Conservation (phyloP, 1,139 yeast species). For the Pneumocystis canis region DNA sequence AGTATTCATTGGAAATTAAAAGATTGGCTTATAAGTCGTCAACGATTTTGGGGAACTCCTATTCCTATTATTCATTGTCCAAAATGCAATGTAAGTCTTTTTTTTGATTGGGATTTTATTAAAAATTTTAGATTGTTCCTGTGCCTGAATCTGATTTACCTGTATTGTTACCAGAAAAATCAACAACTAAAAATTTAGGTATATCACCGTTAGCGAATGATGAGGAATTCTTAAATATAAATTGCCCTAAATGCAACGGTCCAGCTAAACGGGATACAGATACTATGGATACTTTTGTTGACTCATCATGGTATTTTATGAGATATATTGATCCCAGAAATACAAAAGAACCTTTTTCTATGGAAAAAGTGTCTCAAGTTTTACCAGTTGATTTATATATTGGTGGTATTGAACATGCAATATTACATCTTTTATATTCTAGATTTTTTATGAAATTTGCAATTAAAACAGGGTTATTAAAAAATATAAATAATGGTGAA, state of each 20-base stretch:
- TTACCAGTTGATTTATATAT: conserved; percentile 83
- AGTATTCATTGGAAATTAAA: conserved; percentile 51
- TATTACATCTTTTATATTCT: conserved; percentile 70
- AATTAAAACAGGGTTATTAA: conserved; percentile 38
- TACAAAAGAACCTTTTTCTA: conserved; percentile 35
- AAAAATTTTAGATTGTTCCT: conserved; percentile 35
- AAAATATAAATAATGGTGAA: conserved; percentile 38
- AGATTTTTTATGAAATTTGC: conserved; percentile 74
- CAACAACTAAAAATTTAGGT: conserved; percentile 32
- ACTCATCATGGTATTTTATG: conserved; percentile 91
- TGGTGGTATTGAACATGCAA: conserved; percentile 96
- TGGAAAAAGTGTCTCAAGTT: conserved; percentile 35
- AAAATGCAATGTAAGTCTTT: conserved; percentile 76
- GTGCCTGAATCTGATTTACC: conserved; percentile 49
- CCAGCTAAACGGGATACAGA: conserved; percentile 82
- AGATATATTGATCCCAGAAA: conserved; percentile 69
- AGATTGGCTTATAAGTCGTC: conserved; percentile 91
- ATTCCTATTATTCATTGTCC: conserved; percentile 85
- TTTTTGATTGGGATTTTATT: conserved; percentile 50
- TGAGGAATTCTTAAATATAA: conserved; percentile 53
- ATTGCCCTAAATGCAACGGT: conserved; percentile 69
- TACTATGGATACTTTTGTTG: conserved; percentile 97
- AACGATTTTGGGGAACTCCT: conserved; percentile 97
- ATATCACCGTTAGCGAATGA: conserved; percentile 55
- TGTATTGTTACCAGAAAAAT: conserved; percentile 12